phyloP scores from a whole-genome alignment of 495 filamentous ascomycete species.

The Platismatia glauca region DNA sequence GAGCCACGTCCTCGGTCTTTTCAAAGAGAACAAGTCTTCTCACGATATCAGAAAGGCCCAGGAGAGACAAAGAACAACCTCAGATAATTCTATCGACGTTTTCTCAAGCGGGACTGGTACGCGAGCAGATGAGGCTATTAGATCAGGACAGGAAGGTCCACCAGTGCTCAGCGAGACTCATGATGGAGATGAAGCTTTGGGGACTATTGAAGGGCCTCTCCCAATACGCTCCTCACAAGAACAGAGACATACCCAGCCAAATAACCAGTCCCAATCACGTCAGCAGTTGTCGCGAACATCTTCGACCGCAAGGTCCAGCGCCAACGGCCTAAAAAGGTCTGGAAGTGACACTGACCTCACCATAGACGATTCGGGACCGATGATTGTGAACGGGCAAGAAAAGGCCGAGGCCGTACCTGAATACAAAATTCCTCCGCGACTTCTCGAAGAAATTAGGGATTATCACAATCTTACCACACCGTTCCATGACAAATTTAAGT shows the following conservation, averaged over 20 bases:
- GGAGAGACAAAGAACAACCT: slow-evolving; percentile 13
- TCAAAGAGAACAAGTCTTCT: slow-evolving; percentile 73
- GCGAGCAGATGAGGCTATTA: not conserved
- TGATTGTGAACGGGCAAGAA: not conserved
- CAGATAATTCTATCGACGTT: slow-evolving; percentile 6
- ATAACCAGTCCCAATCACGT: not conserved
- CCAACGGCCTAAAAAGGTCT: not conserved
- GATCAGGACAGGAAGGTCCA: not conserved
- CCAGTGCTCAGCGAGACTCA: not conserved
- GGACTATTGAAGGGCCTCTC: not conserved
- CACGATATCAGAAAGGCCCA: slow-evolving; percentile 33
- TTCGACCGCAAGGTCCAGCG: not conserved
- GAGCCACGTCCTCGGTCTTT: slow-evolving; percentile 83
- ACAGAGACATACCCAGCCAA: not conserved
- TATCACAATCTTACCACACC: slow-evolving; percentile 29
- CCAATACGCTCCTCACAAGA: not conserved
- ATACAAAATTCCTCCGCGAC: slow-evolving; percentile 34
- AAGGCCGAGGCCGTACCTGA: not conserved
- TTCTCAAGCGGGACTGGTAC: slow-evolving; percentile 34
- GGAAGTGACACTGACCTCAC: not conserved
- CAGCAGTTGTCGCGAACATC: not conserved
- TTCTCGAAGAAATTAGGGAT: slow-evolving; percentile 57
- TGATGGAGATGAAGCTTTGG: not conserved
- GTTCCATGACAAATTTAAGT: slow-evolving; percentile 20
- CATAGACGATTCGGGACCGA: not conserved